Base-by-base conservation (phyloP, 805 yeast species). In the Tetrapisispora phaffii region DNA sequence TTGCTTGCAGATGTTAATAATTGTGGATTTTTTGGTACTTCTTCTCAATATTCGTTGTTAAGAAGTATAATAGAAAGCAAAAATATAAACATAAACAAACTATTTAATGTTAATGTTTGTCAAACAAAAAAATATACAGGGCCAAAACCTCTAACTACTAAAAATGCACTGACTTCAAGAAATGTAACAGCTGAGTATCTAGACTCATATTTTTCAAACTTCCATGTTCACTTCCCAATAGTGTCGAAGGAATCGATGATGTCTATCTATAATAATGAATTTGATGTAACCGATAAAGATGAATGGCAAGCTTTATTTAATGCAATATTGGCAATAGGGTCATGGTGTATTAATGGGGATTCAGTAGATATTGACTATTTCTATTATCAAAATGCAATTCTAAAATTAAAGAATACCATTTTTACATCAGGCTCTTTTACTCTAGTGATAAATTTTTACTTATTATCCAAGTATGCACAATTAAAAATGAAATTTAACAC, bases 401-500 rank as follows among this genome's bases (percentile, higher is more conserved):
- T 65, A 10, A 62, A 63, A 45, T 49, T 79, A 35, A 65, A 65
- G 39, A 66, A 67, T 33, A 68, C 67, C 47, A 72, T 80, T 7
- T 75, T 80, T 53, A 85, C 79, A 57, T 66, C 75, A 46, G 84
- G 85, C 12, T 76, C 78, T 47, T 59, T 77, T 9, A 70, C 74
- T n/a, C 57, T 79, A 26, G 65, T 79, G 9, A 73, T 73, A 39
- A 73, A 81, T 1, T 63, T 78, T 31, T 68, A 77, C 4, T 56
- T 80, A 31, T 58, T 82, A 42, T 73, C 82, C 46, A 75, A 75
- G 50, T 82, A 80, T 60, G 74, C 77, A 10, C 84, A 77, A 55
- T 78, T 78, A 60, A 69, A 83, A 41, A 76, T 79, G 52, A 77
- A 77, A 51, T 80, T 82, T 45, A 80, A 80, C 58, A 73, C 85